Evolutionary conservation across 192 early-diverging fungal genomes (phyloP).

Genomic region (Backusella australiensis): DNA sequence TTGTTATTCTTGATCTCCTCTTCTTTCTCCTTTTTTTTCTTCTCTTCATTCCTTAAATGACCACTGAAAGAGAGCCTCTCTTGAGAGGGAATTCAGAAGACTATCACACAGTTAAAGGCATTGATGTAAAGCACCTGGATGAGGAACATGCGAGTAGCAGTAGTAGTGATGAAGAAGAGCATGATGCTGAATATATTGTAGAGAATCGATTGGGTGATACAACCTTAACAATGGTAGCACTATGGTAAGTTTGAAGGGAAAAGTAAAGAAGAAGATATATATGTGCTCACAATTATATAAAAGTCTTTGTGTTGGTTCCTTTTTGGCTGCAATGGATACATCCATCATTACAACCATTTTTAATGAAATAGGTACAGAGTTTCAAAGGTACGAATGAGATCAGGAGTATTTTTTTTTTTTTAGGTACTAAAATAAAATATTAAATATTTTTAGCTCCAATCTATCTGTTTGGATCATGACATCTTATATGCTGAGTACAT

Average conservation of each 20-base stretch:
- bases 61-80: background rate
- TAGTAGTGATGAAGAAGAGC: background rate
- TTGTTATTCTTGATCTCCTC: background rate
- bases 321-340: slow-evolving; percentile 29
- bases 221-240: background rate
- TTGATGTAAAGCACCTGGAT: background rate
- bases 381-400: slow-evolving; percentile 17
- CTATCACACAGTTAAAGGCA: background rate
- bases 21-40: background rate
- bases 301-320: slow-evolving; percentile 28
- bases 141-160: background rate
- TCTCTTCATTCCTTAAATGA: background rate
- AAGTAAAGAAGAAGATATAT: too few relatives aligned
- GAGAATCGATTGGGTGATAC: slow-evolving; percentile 1
- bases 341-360: slow-evolving; percentile 32
- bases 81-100: background rate
- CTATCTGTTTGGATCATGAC: slow-evolving; percentile 28
- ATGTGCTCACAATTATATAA: background rate
- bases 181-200: slow-evolving; percentile 5
- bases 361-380: slow-evolving; percentile 34
- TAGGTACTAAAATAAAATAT: background rate
- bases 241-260: background rate
- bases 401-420: background rate
- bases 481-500: slow-evolving; percentile 31
- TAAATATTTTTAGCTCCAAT: slow-evolving; percentile 18